phyloP scores from a whole-genome alignment of 371 early-diverging fungal species.

The Homolaphlyctis polyrhiza region DNA sequence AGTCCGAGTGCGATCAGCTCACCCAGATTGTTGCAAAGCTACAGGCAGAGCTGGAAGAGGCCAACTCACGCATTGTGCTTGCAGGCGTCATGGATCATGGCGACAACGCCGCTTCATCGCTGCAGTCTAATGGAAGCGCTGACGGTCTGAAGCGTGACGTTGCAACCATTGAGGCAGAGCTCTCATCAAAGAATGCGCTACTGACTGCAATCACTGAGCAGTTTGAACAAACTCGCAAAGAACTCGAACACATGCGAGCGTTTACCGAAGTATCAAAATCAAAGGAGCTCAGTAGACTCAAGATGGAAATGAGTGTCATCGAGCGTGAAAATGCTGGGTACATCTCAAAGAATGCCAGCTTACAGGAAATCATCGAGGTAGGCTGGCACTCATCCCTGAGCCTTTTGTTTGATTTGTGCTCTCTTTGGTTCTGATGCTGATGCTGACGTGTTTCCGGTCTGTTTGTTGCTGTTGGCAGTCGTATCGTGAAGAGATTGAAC shows the following conservation, averaged over 20 bases:
- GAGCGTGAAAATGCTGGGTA: neutral
- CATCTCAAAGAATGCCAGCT: neutral
- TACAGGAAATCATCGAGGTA: neutral
- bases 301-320: neutral
- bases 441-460: neutral
- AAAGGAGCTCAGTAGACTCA: neutral
- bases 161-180: neutral
- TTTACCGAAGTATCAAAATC: neutral
- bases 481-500: neutral
- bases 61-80: neutral
- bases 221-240: neutral
- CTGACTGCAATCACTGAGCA: neutral
- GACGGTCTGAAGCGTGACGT: neutral
- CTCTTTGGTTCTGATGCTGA: neutral
- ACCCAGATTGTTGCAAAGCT: neutral
- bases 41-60: neutral
- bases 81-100: neutral
- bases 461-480: too few relatives aligned
- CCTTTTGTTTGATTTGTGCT: neutral
- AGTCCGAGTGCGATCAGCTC: slow-evolving; percentile 1
- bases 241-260: neutral
- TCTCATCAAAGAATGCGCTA: neutral
- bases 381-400: neutral
- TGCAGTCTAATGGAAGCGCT: neutral
- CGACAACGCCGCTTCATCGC: neutral